phyloP scores from a whole-genome alignment of 2,329 filamentous ascomycete species.

The Pseudocercospora fuligena region DNA sequence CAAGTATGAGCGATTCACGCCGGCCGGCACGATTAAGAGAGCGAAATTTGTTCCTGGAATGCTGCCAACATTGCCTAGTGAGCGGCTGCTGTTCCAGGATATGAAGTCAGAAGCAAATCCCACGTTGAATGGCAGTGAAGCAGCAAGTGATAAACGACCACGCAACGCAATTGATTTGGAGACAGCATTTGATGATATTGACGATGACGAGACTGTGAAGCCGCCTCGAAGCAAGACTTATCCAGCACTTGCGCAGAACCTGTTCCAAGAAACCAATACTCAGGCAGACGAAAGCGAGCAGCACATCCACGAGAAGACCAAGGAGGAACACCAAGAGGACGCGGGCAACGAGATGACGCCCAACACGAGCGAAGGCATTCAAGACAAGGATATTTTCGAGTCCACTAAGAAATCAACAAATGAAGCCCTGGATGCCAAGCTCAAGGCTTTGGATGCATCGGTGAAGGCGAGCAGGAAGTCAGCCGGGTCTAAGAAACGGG shows the following conservation, averaged over 20 bases:
- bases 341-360: not conserved
- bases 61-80: slow-evolving; percentile 46
- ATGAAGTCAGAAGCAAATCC: slow-evolving; percentile 19
- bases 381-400: not conserved
- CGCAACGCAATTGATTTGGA: slow-evolving; percentile 26
- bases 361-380: not conserved
- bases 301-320: not conserved
- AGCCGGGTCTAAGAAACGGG: slow-evolving; percentile 22
- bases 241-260: slow-evolving; percentile 30
- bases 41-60: slow-evolving; percentile 41
- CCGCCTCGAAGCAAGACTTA: slow-evolving; percentile 26
- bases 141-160: slow-evolving; percentile 21
- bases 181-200: slow-evolving; percentile 29
- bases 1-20: slow-evolving; percentile 44
- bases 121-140: slow-evolving; percentile 14
- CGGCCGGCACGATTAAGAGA: slow-evolving; percentile 36
- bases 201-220: slow-evolving; percentile 30
- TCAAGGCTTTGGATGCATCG: slow-evolving; percentile 34
- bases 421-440: slow-evolving; percentile 28
- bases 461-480: slow-evolving; percentile 34
- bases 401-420: slow-evolving; percentile 3
- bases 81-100: slow-evolving; percentile 43
- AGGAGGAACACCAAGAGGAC: not conserved
- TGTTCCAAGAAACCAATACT: slow-evolving; percentile 29
- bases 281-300: not conserved